Base-by-base conservation (phyloP, 495 filamentous ascomycete species). In the Hypoxylon trugodes region DNA sequence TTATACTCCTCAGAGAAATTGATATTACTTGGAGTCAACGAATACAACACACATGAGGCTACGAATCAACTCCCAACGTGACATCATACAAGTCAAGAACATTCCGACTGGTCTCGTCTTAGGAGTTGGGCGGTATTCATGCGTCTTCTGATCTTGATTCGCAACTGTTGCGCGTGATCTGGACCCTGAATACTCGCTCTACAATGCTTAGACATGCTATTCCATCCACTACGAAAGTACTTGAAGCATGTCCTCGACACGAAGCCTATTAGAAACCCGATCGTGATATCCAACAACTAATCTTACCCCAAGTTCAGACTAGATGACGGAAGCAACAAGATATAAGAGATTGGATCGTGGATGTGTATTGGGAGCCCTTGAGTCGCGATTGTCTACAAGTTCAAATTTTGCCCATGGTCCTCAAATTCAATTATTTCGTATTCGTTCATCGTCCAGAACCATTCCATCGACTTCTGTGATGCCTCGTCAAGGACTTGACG, bases 401-500 rank as follows among this genome's bases (percentile, higher is more conserved):
- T 35, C 47, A 6, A 24, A 1, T 15, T 32, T 22, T 2, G 16
- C 16, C 9, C 13, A 45, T 41, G 60, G 52, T 6, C 60, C 60
- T 8, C 46, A 52, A 6, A 40, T 64, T 19, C 60, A 64, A 16
- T 38, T 64, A 24, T 64, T 64, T 19, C 60, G 60, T 12, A 21
- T 64, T 40, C 38, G 15, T 26, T 43, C 49, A 12, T 42, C 33
- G 7, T 26, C 59, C 8, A 37, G 28, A 16, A n/a, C 33, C 3
- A 16, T 26, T 13, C 10, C 59, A 16, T 15, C 28, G 24, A 25
- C 16, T 12, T 32, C 32, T 2, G 26, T 9, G n/a, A 54, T 61
- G 49, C 33, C 59, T 2, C 19, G 22, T 15, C 13, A 13, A 28
- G 15, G 6, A 4, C 15, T 35, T 5, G 12, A 21, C 9, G 36